phyloP scores from a whole-genome alignment of 176 grass and related monocot species.

The Urochloa ruziziensis region DNA sequence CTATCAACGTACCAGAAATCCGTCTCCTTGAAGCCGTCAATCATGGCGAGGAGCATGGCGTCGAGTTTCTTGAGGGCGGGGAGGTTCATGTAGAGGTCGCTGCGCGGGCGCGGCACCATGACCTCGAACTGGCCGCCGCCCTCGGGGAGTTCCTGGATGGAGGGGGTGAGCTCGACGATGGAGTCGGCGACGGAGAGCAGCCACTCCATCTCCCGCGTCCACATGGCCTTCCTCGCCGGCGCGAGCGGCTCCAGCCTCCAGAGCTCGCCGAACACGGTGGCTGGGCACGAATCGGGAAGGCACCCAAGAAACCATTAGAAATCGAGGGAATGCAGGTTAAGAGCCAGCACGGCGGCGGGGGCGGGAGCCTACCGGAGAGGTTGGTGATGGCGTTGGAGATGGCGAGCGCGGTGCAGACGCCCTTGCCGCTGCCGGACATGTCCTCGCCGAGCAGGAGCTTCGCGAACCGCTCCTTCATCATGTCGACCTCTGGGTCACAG shows the following conservation, averaged over 20 bases:
- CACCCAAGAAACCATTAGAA: neutral
- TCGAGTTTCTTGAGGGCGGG: slow-evolving; percentile 96
- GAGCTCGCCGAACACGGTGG: slow-evolving; percentile 94
- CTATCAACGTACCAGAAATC: slow-evolving; percentile 96
- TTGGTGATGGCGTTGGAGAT: slow-evolving; percentile 99
- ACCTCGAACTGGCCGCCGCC: slow-evolving; percentile 88
- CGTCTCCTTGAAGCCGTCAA: slow-evolving; percentile 78
- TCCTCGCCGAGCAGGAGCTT: slow-evolving; percentile 98
- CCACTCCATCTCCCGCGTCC: slow-evolving; percentile 96
- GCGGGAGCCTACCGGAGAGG: slow-evolving; percentile 64
- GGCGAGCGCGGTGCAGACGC: slow-evolving; percentile 96
- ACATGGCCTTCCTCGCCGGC: slow-evolving; percentile 83
- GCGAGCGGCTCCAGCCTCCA: slow-evolving; percentile 98
- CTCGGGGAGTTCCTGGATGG: slow-evolving; percentile 80
- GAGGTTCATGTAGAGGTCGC: slow-evolving; percentile 94
- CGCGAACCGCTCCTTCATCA: slow-evolving; percentile 99
- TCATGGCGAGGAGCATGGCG: slow-evolving; percentile 87
- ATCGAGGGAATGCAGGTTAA: slow-evolving; percentile 16
- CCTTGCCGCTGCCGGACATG: slow-evolving; percentile 98
- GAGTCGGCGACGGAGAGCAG: slow-evolving; percentile 82
- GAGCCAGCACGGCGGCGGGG: neutral
- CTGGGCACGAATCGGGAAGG: slow-evolving; percentile 30
- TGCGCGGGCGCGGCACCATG: slow-evolving; percentile 83
- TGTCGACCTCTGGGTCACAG: slow-evolving; percentile 67
- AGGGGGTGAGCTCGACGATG: slow-evolving; percentile 95